Conservation (phyloP, 2,329 filamentous ascomycete genomes). For the Cyanodermella asteris region DNA sequence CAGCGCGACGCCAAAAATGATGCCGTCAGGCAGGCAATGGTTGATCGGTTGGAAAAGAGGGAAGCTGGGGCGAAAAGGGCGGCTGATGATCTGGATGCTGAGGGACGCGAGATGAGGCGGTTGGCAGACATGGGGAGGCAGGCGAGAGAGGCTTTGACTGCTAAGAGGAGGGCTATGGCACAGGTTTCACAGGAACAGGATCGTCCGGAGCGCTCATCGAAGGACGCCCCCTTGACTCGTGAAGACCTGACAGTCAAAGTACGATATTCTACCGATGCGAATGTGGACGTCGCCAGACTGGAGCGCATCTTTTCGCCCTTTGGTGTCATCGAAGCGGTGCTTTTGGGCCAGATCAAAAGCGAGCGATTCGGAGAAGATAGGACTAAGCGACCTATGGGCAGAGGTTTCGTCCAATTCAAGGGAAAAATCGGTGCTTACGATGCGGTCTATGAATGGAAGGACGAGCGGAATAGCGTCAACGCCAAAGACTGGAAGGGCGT, state of each 20-base stretch:
- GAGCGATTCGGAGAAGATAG: too few species aligned
- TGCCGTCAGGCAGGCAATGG: slow-evolving; percentile 50
- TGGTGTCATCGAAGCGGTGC: slow-evolving; percentile 36
- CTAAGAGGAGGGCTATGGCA: slow-evolving; percentile 15
- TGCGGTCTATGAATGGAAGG: too few species aligned
- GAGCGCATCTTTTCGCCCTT: slow-evolving; percentile 27
- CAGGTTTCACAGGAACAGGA: slow-evolving; percentile 24
- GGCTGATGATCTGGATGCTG: slow-evolving; percentile 17
- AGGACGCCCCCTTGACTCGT: background rate
- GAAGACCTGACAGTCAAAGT: slow-evolving; percentile 34
- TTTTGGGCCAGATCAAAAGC: too few species aligned
- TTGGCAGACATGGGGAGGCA: slow-evolving; percentile 28
- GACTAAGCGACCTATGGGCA: too few species aligned
- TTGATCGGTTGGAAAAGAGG: slow-evolving; percentile 63
- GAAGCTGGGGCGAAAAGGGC: slow-evolving; percentile 45
- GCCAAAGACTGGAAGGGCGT: too few species aligned
- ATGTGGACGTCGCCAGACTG: slow-evolving; percentile 17
- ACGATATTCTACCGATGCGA: slow-evolving; percentile 30
- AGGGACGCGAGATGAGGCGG: slow-evolving; percentile 30
- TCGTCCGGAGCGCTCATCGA: slow-evolving; percentile 8
- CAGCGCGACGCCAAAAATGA: slow-evolving; percentile 53
- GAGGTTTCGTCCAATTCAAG: too few species aligned
- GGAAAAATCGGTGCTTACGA: too few species aligned
- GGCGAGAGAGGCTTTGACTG: slow-evolving; percentile 23
- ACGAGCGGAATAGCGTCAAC: too few species aligned